Conservation (phyloP, 805 yeast species). For the Candida ortonii region DNA sequence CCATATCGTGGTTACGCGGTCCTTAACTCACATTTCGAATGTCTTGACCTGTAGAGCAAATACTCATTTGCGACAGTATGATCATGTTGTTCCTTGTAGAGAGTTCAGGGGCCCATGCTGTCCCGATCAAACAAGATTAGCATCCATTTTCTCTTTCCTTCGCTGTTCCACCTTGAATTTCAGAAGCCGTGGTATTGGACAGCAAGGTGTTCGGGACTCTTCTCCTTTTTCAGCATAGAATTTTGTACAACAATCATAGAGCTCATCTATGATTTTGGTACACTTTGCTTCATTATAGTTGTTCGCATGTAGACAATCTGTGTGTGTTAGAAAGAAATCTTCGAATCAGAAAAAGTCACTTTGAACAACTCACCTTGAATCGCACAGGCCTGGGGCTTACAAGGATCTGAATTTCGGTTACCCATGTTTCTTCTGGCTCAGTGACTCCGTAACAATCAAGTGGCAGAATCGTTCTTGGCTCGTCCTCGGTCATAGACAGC, state of each 20-base stretch:
- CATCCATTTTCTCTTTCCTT: conserved; percentile 54
- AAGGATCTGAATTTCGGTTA: conserved; percentile 39
- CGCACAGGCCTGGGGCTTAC: conserved; percentile 78
- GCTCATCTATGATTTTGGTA: conserved; percentile 59
- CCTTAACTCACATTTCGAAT: conserved; percentile 58
- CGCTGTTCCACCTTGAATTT: conserved; percentile 66
- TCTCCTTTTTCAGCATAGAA: conserved; percentile 62
- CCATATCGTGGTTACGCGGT: conserved; percentile 63
- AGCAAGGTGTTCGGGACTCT: conserved; percentile 65
- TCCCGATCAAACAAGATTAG: conserved; percentile 35
- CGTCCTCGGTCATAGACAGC: too few relatives aligned
- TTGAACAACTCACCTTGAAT: conserved; percentile 55
- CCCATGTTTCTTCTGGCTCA: background rate
- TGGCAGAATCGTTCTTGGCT: too few relatives aligned
- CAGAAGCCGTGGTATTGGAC: conserved; percentile 69
- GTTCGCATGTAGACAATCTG: conserved; percentile 60
- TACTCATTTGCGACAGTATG: too few relatives aligned
- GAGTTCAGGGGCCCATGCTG: too few relatives aligned
- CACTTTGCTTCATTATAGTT: conserved; percentile 76
- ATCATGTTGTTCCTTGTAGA: too few relatives aligned
- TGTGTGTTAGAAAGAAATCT: conserved; percentile 4
- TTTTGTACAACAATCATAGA: conserved; percentile 71
- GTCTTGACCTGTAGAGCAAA: too few relatives aligned
- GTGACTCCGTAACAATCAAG: background rate
- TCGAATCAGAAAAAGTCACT: background rate